Base-by-base conservation (phyloP, 1,139 yeast genomes). In the Saccharomyces hybrid region DNA sequence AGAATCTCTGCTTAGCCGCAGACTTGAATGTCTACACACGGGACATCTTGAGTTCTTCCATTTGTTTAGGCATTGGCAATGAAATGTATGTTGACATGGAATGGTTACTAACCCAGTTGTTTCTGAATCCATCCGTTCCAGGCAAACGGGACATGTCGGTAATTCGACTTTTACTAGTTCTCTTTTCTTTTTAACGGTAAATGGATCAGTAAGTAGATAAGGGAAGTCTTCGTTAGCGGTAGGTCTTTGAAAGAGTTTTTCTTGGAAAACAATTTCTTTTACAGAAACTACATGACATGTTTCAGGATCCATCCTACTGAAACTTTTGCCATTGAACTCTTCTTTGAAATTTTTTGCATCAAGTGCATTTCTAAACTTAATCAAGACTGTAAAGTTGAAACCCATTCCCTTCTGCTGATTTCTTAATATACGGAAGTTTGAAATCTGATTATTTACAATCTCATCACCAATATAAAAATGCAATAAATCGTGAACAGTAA, bases 11-110 rank as follows among this genome's bases (percentile, higher is more conserved):
- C 61, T 56, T 16, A 61, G 46, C 59, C 66, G 63, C 48, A 71
- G 62, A 59, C 68, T 82, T 4, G 96, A 84, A 64, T 88, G 88
- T 41, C 98, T 75, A 68, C 97, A 91, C 5, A 91, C 90, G 0
- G 97, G 97, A 67, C 98, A 91, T 30, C 89, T 82, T 57, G 89
- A 95, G 67, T 89, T 96, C 55, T 82, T 81, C 97, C 97, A 91
- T 70, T 86, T 87, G 41, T 89, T 82, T 52, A 91, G 75, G 68
- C 97, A 91, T 62, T 81, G 88, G 63, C 96, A 90, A 69, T 91
- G 97, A 70, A 89, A 91, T 0, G 97, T 89, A 67, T 91, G 97
- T 67, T 88, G 97, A 60, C 97, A 91, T 0, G 95, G 89, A 50
- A 88, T 90, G 0, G 97, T 91, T 11, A 90, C 73, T 14, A 91